Evolutionary conservation across 164 flowering plant genomes (phyloP).

Genomic region (Stephania japonica): DNA sequence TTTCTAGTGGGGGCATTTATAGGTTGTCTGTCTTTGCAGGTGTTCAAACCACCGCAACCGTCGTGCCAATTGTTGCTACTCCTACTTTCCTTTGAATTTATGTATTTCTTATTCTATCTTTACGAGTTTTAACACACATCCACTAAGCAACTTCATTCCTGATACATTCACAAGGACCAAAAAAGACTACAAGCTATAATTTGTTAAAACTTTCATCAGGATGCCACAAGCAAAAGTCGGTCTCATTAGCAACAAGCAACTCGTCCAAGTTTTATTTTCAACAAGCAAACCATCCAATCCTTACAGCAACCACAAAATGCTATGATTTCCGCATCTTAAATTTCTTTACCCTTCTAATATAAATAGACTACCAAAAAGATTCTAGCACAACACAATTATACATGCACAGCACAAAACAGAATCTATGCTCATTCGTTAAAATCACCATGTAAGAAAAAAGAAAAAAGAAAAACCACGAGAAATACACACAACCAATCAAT

Average conservation of each 20-base stretch:
- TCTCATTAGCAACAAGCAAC: neutral
- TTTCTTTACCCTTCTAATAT: neutral
- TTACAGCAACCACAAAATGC: no score
- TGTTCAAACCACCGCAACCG: no score
- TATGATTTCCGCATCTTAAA: neutral
- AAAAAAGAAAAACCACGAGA: neutral
- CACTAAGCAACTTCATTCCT: no score
- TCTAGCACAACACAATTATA: neutral
- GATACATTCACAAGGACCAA: neutral
- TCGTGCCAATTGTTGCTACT: no score
- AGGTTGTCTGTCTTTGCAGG: no score
- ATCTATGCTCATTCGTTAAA: neutral
- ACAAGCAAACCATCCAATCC: neutral
- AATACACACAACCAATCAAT: neutral
- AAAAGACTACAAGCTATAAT: neutral
- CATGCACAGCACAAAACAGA: neutral
- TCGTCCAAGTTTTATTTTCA: neutral
- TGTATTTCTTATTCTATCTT: no score
- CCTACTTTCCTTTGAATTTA: no score
- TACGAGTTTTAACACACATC: no score
- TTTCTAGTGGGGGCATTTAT: no score
- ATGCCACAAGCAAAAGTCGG: neutral
- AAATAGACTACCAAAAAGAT: neutral
- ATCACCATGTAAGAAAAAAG: neutral
- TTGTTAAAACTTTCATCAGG: neutral